Conservation (phyloP, 345 rosid species). For the Abelmoschus esculentus region DNA sequence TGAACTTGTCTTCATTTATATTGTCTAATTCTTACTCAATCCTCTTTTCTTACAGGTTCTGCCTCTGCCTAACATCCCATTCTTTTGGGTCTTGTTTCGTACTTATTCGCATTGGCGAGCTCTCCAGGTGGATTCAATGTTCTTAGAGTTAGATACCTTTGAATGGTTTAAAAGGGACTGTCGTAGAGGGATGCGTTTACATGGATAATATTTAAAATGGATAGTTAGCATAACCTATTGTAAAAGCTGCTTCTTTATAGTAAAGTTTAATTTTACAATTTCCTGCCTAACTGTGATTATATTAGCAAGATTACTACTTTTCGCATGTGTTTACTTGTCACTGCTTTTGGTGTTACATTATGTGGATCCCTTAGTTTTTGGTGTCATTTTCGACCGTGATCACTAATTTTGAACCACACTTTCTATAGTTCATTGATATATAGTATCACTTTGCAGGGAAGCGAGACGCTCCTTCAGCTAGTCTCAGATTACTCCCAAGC, state of each 20-base stretch:
- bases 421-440: not conserved
- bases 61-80: slow-evolving; percentile 83
- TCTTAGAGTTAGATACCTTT: not conserved
- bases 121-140: slow-evolving; percentile 49
- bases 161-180: not conserved
- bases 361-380: not conserved
- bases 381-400: not conserved
- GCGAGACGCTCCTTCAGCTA: slow-evolving; percentile 80
- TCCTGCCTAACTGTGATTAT: not conserved
- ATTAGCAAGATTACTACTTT: not conserved
- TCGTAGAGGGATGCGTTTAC: not conserved
- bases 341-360: not conserved
- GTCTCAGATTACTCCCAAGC: slow-evolving; percentile 44
- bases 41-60: slow-evolving; percentile 40
- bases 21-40: not conserved
- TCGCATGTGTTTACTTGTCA: not conserved
- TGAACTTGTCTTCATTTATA: not conserved
- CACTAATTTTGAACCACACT: not conserved
- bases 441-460: slow-evolving; percentile 39
- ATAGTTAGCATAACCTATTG: not conserved
- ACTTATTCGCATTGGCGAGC: slow-evolving; percentile 95
- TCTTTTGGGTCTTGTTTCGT: slow-evolving; percentile 91
- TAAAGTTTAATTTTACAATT: not conserved
- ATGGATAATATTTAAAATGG: not conserved
- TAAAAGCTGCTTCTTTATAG: not conserved